These are phyloP conservation scores for Vitis hybrid DNA, from an alignment of 177 flowering plant genomes.

Conservation along the genomic window DNA sequence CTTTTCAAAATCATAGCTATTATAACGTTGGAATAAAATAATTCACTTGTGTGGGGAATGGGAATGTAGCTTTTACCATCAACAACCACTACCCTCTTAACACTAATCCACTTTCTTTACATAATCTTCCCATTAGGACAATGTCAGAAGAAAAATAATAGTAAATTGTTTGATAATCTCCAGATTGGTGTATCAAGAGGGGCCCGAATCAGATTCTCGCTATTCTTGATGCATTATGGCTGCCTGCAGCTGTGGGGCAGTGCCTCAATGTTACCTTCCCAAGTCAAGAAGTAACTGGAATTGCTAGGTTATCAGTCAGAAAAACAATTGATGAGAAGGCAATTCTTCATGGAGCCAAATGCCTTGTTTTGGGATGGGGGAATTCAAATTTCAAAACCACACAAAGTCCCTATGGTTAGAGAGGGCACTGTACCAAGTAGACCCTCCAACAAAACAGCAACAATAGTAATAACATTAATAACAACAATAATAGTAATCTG, in stretches of 20 bases:
- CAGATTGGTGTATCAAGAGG: neutral
- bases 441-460: too few relatives aligned
- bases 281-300: too few relatives aligned
- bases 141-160: neutral
- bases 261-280: too few relatives aligned
- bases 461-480: too few relatives aligned
- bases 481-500: too few relatives aligned
- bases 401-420: too few relatives aligned
- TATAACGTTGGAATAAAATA: neutral
- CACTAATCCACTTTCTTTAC: neutral
- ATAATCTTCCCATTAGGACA: neutral
- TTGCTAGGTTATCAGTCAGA: too few relatives aligned
- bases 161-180: neutral
- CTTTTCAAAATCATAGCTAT: slow-evolving; percentile 1
- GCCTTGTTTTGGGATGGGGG: too few relatives aligned
- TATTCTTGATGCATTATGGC: neutral
- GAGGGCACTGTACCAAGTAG: too few relatives aligned
- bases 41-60: neutral
- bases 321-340: too few relatives aligned
- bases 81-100: neutral
- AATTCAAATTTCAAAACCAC: too few relatives aligned
- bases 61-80: neutral
- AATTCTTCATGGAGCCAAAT: too few relatives aligned
- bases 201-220: neutral
- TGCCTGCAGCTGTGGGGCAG: neutral